Evolutionary conservation across 441 rosid genomes (phyloP), one percentile per base, ranked within the genome.

Genomic region (Brassica balearica): DNA sequence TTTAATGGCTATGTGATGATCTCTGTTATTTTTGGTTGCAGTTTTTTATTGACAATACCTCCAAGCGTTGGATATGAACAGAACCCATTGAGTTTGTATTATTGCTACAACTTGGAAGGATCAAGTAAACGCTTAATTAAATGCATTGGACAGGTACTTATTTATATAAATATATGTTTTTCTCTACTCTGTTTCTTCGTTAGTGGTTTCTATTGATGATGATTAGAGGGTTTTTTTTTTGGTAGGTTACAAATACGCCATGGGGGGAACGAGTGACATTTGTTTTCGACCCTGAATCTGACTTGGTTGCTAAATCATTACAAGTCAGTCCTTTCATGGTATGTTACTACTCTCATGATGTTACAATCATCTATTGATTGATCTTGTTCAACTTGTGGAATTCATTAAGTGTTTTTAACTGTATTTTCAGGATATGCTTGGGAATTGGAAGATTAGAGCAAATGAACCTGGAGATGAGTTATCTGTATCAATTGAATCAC

Each of bases 291-390:
- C 97, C 96, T 38, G 80, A 82, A 71, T 91, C 93, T 12, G 97
- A 95, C 84, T 17, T 84, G 76, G 91, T 95, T 74, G 96, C 97
- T 46, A 95, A 95, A 80, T 89, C 96, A 43, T 85, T 95, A 75
- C 99, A 93, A 81, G 99, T 95, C 79, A 95, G 99, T 85, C 97
- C 99, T 73, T 95, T 92, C 84, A 92, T 95, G 97, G 97, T 95
- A 90, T 55, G 86, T 55, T 65, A 23, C 27, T 23, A 23, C 12
- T 38, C 36, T 23, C 2, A 68, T 41, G 55, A 67, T 74, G 41
- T 5, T 62, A 8, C 59, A 15, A 15, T 53, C 59, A 2, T 53
- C 59, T 53, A 14, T 20, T 0, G 2, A 15, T 65, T 27, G 55
- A 41, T 65, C 20, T 12, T 74, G 48, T 3, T 56, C 1, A 51